Percentiles rank a stretch among this genome's conserved stretches.
phyloP scores from a whole-genome alignment of 345 rosid species.

The Euphorbia pulcherrima region DNA sequence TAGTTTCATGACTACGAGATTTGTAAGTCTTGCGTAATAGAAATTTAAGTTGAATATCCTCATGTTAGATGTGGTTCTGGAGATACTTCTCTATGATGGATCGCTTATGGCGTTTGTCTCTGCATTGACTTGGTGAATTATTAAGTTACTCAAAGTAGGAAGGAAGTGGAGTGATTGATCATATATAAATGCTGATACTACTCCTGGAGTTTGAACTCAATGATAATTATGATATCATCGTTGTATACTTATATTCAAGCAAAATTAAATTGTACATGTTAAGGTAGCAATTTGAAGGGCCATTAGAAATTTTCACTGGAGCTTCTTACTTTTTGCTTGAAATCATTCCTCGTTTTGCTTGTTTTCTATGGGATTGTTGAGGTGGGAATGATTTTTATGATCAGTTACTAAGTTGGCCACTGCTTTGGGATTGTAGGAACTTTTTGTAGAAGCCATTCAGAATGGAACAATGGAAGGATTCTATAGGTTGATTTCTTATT shows the following conservation, averaged over 20 bases:
- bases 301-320: neutral
- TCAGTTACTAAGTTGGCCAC: neutral
- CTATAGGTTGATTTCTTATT: conserved; percentile 69
- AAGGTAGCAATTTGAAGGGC: too few relatives aligned
- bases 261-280: too few relatives aligned
- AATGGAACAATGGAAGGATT: conserved; percentile 92
- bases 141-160: neutral
- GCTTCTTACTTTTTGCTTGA: neutral
- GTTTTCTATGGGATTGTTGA: neutral
- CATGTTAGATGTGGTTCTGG: neutral
- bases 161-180: neutral
- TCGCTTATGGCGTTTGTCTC: neutral
- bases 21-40: neutral
- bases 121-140: neutral
- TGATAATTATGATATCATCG: neutral
- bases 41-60: neutral
- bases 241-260: neutral
- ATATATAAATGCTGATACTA: neutral
- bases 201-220: neutral
- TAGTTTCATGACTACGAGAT: neutral
- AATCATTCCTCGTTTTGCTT: neutral
- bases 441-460: conserved; percentile 77
- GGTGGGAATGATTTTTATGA: neutral
- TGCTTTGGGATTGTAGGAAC: conserved; percentile 43
- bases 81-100: neutral